Base-by-base conservation (phyloP, 495 filamentous ascomycete genomes). In the Xylaria scruposa region DNA sequence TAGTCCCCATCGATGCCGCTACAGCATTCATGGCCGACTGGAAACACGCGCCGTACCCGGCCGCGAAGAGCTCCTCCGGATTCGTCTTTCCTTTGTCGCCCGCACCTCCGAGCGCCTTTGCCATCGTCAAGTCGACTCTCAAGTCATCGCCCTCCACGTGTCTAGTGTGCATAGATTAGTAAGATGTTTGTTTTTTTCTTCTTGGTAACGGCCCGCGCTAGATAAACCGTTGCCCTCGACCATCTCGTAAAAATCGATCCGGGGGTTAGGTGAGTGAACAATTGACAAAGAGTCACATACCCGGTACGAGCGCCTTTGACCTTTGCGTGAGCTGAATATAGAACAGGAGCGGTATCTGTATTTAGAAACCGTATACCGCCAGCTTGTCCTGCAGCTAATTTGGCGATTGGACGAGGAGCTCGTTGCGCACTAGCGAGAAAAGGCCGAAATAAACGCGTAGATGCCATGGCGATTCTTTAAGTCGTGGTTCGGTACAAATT, bases 41-140 rank as follows among this genome's bases (percentile, higher is more conserved):
- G 62, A 72, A 67, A 31, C 70, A 72, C 3, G 70, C 70, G 15
- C 70, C 70, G 54, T 72, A 72, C 2, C 70, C 70, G 7, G 70
- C 70, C 31, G 70, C 70, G 64, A 72, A 72, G 24, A 72, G 63
- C 54, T 72, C 70, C 54, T 72, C 70, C 4, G 70, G 70, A 13
- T 72, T 72, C 53, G 70, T 72, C 70, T 67, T 67, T 54, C 70
- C 70, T 12, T 61, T 62, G 63, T 68, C 70, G 40, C 63, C 63
- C 12, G 4, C 1, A 19, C 70, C 63, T 19, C 70, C 70, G 19
- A 72, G 63, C 13, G 70, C 70, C n/a, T 72, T 72, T 0, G 70
- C 70, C 70, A 72, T 72, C 4, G 70, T 72, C 6, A 72, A 53
- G 29, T 29, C 70, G 26, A 72, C 33, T 29, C 49, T 67, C 4